phyloP scores from a whole-genome alignment of 139 green algal genomes.

The Desmodesmus armatus region DNA sequence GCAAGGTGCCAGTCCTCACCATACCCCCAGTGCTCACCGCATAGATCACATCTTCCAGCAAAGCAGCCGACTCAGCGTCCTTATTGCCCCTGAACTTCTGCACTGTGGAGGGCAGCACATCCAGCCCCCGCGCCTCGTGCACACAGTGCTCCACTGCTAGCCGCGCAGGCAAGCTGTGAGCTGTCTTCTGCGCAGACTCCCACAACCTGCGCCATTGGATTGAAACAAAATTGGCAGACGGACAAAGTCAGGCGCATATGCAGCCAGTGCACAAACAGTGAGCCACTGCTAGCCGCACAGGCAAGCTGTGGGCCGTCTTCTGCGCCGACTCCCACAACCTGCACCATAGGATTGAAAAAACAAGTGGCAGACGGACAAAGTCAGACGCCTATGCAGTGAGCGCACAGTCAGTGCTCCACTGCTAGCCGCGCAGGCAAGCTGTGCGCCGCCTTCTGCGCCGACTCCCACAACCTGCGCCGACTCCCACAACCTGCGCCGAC shows the following conservation, averaged over 20 bases:
- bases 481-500: slow-evolving; percentile 74
- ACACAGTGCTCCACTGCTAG: slow-evolving; percentile 94
- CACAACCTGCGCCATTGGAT: slow-evolving; percentile 78
- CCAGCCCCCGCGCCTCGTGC: slow-evolving; percentile 90
- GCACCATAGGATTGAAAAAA: too few relatives aligned
- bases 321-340: slow-evolving; percentile 87
- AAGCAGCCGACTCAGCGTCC: slow-evolving; percentile 71
- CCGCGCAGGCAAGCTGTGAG: slow-evolving; percentile 75
- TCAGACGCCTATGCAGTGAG: too few relatives aligned
- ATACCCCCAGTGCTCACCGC: slow-evolving; percentile 44
- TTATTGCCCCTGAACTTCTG: slow-evolving; percentile 77
- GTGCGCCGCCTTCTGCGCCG: slow-evolving; percentile 73
- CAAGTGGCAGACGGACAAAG: too few relatives aligned
- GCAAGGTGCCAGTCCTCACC: not conserved
- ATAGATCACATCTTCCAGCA: slow-evolving; percentile 85
- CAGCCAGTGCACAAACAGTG: too few relatives aligned
- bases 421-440: slow-evolving; percentile 84
- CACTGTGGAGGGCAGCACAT: slow-evolving; percentile 93
- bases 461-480: slow-evolving; percentile 84
- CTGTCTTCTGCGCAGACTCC: slow-evolving; percentile 82
- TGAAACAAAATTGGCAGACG: too few relatives aligned
- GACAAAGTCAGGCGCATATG: too few relatives aligned
- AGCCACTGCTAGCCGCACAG: slow-evolving; percentile 91
- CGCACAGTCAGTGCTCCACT: slow-evolving; percentile 93
- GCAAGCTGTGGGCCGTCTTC: slow-evolving; percentile 72